phyloP scores from a whole-genome alignment of 2,329 filamentous ascomycete genomes.

The Talaromyces sp. region DNA sequence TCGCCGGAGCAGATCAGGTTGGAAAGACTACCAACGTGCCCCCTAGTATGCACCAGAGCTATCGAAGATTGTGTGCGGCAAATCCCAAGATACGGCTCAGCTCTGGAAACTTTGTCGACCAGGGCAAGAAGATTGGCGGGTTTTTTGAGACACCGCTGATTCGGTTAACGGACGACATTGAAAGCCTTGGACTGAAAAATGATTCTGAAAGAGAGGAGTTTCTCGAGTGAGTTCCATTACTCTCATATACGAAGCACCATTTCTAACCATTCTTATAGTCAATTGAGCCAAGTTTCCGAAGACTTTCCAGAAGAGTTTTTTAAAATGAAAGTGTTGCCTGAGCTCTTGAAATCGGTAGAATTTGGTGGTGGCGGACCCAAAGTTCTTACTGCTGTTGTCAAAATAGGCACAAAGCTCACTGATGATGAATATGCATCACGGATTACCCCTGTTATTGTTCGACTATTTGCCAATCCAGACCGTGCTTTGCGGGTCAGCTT shows the following conservation, averaged over 20 bases:
- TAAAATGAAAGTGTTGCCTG: conserved; percentile 91
- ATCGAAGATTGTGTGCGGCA: conserved; percentile 79
- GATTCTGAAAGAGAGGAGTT: conserved; percentile 80
- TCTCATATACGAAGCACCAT: not conserved
- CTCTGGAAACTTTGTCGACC: conserved; percentile 79
- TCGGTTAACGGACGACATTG: conserved; percentile 84
- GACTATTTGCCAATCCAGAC: conserved; percentile 85
- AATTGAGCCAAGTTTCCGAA: conserved; percentile 79
- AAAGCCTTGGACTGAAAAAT: conserved; percentile 83
- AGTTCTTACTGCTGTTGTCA: conserved; percentile 80
- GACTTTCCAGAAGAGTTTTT: conserved; percentile 98
- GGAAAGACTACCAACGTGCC: conserved; percentile 83
- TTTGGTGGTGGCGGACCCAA: conserved; percentile 94
- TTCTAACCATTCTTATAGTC: conserved; percentile 37
- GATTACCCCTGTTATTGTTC: conserved; percentile 78
- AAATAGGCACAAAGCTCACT: conserved; percentile 79
- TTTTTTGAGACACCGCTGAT: conserved; percentile 95
- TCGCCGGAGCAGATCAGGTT: conserved; percentile 68
- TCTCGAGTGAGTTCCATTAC: conserved; percentile 53
- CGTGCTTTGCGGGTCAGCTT: conserved; percentile 86
- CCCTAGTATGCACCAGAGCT: conserved; percentile 80
- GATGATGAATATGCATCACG: conserved; percentile 83
- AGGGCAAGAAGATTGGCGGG: conserved; percentile 71
- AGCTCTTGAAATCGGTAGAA: conserved; percentile 96
- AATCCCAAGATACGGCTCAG: conserved; percentile 86